Base-by-base conservation (phyloP, 768 basidiomycete genomes). In the Xerocomellus amylosporus region DNA sequence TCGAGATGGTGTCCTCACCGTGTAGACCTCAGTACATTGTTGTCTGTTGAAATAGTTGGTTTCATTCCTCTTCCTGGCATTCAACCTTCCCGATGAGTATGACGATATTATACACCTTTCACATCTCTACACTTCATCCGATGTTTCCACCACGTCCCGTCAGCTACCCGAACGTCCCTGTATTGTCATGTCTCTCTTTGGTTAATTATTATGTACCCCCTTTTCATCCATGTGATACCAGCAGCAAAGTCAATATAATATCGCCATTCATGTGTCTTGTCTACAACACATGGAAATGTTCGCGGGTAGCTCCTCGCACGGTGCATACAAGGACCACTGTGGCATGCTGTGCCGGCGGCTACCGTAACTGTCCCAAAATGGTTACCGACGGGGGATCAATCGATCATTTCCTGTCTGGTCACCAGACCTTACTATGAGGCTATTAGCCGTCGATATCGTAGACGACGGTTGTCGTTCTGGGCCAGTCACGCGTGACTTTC, bases 201-300 rank as follows among this genome's bases (percentile, higher is more conserved):
- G 31, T 54, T 50, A 56, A 56, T 54, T 51, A 51, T 43, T 36
- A 44, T 63, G 64, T 65, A 59, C 47, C 30, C 31, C 15, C 50
- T 41, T 37, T 42, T 43, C 7, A 20, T 6, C 36, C 4, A 24
- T 44, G 41, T 22, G 44, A 39, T 44, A 52, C 49, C 31, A 37
- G 19, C 31, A 37, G 19, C 34, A 14, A 49, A 20, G 22, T 15
- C 30, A 10, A 30, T 30, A 30, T 30, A 28, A 8, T 9, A 30
- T 30, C 10, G 10, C 30, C 30, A 30, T 30, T 34, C 6, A 15
- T 3, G 13, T 14, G 5, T 34, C 14, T 14, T 30, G 30, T 30
- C 9, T 2, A 9, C 24, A 24, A 4, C 24, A 24, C 24, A 24
- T 24, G 30, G n/a, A 5, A 39, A 8, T 39, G 38, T 39, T 39